These are phyloP conservation scores for Amanita thiersii DNA, from an alignment of 768 basidiomycete genomes.

Conservation along the genomic window DNA sequence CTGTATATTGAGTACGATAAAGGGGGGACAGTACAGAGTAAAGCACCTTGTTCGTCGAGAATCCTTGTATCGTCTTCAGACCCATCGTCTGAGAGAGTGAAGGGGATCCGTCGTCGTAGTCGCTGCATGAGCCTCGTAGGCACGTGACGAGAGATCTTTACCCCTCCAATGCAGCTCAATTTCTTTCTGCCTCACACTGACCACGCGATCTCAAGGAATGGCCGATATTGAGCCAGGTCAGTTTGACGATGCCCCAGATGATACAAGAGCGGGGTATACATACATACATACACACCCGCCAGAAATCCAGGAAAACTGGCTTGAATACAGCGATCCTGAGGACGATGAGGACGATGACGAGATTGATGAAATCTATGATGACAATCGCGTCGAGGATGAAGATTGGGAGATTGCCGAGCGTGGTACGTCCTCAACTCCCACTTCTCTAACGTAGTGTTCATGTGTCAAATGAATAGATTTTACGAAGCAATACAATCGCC, in stretches of 20 bases:
- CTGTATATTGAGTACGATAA: background rate
- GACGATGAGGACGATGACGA: conserved; percentile 31
- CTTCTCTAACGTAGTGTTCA: too few relatives aligned
- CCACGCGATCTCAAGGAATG: conserved; percentile 16
- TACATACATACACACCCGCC: conserved; percentile 37
- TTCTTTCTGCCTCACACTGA: conserved; percentile 3
- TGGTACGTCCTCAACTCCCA: conserved; percentile 41
- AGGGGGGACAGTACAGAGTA: background rate
- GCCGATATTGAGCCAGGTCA: conserved; percentile 34
- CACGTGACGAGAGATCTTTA: background rate
- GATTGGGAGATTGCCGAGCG: conserved; percentile 84
- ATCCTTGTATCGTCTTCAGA: conserved; percentile 20
- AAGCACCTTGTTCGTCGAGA: conserved; percentile 47
- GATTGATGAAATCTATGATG: conserved; percentile 41
- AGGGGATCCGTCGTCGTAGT: conserved; percentile 39
- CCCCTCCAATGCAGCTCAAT: background rate
- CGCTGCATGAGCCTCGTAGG: conserved; percentile 20
- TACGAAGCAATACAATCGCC: conserved; percentile 95
- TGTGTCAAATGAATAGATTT: conserved; percentile 67
- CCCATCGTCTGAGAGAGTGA: conserved; percentile 22
- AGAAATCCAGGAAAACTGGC: conserved; percentile 28
- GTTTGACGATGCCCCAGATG: conserved; percentile 51
- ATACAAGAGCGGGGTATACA: conserved; percentile 20
- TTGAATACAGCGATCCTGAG: conserved; percentile 26
- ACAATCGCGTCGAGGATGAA: conserved; percentile 71